A percentile compares a stretch with the other conserved stretches of the same genome.
Evolutionary conservation across 257 asterid genomes (phyloP).

Genomic region (Jaltomata sinuosa): DNA sequence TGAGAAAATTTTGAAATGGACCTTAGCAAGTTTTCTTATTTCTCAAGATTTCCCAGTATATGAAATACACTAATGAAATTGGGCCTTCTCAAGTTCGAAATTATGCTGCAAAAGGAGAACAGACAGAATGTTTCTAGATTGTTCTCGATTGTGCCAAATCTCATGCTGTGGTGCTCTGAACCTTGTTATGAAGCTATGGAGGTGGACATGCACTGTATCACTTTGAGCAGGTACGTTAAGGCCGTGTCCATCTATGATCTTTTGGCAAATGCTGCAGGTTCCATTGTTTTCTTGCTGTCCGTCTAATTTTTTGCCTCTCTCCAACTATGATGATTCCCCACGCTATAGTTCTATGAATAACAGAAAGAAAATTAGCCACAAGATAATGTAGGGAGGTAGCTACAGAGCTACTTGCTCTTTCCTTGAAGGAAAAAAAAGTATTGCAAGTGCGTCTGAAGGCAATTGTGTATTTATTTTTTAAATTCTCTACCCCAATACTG

Average conservation of each 20-base stretch:
- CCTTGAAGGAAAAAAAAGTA: background rate
- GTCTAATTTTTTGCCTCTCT: background rate
- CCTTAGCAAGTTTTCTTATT: background rate
- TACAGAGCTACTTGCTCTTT: background rate
- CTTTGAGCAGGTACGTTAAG: background rate
- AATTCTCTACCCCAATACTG: background rate
- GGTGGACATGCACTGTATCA: background rate
- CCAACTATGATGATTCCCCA: background rate
- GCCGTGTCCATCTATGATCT: background rate
- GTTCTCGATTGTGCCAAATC: background rate
- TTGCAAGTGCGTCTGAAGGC: background rate
- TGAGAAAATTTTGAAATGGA: background rate
- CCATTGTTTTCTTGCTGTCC: background rate
- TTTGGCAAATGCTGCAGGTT: background rate
- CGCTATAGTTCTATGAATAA: background rate
- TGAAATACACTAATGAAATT: background rate
- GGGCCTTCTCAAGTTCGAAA: background rate
- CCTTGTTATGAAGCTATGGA: background rate
- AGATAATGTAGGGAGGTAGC: background rate
- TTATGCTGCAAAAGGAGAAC: background rate
- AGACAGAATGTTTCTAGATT: background rate
- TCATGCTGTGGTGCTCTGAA: background rate
- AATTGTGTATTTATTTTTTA: background rate
- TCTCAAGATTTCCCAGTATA: background rate
- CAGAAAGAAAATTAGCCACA: background rate